Conservation (phyloP, 2,329 filamentous ascomycete species). For the Diaporthe helianthi region DNA sequence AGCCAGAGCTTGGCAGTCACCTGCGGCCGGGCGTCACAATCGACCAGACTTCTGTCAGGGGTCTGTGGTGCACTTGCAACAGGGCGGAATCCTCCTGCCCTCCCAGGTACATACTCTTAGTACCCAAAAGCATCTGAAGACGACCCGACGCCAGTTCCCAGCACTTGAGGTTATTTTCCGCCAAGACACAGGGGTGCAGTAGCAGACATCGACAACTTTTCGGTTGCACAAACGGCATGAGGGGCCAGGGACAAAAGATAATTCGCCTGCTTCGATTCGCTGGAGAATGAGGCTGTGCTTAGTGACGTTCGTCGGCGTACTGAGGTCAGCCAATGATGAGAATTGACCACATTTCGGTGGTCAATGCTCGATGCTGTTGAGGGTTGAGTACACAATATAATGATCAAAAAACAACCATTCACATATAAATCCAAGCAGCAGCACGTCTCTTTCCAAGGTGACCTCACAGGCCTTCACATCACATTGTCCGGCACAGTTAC, state of each 20-base stretch:
- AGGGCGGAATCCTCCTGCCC: background rate
- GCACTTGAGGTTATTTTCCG: no score
- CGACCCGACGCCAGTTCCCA: background rate
- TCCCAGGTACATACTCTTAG: no score
- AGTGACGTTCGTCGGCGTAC: background rate
- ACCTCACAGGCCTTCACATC: background rate
- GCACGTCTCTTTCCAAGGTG: background rate
- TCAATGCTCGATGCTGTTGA: background rate
- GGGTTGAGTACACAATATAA: background rate
- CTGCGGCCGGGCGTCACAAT: background rate
- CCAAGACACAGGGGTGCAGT: background rate
- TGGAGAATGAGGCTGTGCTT: background rate
- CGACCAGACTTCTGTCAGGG: background rate
- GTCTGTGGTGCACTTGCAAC: background rate
- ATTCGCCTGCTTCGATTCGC: background rate
- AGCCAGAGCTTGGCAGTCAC: background rate
- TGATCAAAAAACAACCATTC: no score
- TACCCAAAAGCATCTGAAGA: background rate
- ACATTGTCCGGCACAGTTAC: background rate
- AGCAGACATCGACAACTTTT: background rate
- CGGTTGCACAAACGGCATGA: background rate
- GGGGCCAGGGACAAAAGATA: no score
- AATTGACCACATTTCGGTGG: conserved; percentile 1
- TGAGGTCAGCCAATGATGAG: background rate
- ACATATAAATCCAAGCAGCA: background rate